phyloP scores from a whole-genome alignment of 495 filamentous ascomycete species.

The Sphaerosporella brunnea region DNA sequence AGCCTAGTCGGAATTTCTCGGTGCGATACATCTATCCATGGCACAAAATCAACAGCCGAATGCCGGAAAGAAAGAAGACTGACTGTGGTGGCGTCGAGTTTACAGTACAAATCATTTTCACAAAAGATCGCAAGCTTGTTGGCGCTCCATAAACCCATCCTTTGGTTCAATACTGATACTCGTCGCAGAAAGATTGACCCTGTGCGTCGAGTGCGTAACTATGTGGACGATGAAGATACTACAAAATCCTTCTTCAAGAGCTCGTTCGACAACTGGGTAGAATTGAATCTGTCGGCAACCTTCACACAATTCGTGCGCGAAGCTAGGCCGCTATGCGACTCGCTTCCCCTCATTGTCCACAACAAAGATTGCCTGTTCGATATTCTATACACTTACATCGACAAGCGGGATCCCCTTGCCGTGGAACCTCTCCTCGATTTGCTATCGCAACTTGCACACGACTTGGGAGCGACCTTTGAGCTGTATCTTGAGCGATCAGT shows the following conservation, averaged over 20 bases:
- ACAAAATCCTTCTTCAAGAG: slow-evolving; percentile 64
- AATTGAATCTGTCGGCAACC: slow-evolving; percentile 67
- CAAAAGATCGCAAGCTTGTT: slow-evolving; percentile 73
- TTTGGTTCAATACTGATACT: slow-evolving; percentile 4
- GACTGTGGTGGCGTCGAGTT: background rate
- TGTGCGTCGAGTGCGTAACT: slow-evolving; percentile 63
- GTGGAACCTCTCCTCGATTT: slow-evolving; percentile 74
- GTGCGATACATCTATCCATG: slow-evolving; percentile 12
- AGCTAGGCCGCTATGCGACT: slow-evolving; percentile 62
- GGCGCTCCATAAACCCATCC: no score
- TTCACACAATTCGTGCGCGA: slow-evolving; percentile 59
- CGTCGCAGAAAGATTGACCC: slow-evolving; percentile 51
- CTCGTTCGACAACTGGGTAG: slow-evolving; percentile 71
- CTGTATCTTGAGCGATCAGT: slow-evolving; percentile 60
- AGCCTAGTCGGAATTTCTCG: slow-evolving; percentile 54
- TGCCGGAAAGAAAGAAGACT: no score
- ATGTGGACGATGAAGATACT: slow-evolving; percentile 56
- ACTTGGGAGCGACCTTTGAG: slow-evolving; percentile 76
- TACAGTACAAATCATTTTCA: slow-evolving; percentile 73
- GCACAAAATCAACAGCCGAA: no score
- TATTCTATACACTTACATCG: slow-evolving; percentile 58
- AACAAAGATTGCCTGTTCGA: slow-evolving; percentile 70
- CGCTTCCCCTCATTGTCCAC: slow-evolving; percentile 76
- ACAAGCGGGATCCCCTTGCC: slow-evolving; percentile 50
- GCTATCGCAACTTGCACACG: slow-evolving; percentile 75